Evolutionary conservation across 768 basidiomycete genomes (phyloP).

Genomic region (Chalciporus chontae): DNA sequence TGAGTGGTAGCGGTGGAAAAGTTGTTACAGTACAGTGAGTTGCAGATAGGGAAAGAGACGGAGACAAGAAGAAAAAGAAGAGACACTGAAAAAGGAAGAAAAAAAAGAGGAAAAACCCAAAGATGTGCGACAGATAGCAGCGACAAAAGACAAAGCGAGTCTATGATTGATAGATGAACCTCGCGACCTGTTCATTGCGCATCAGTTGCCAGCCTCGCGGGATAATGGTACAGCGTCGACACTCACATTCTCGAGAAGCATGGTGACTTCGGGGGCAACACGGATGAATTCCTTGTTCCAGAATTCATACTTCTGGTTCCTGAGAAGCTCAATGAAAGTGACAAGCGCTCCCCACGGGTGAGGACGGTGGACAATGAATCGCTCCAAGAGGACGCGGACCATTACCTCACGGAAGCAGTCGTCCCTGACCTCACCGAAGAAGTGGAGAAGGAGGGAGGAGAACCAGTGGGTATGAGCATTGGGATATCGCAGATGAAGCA

Average conservation of each 20-base stretch:
- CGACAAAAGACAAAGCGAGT: slow-evolving; percentile 56
- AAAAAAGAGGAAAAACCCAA: slow-evolving; percentile 43
- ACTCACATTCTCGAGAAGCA: slow-evolving; percentile 81
- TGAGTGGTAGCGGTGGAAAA: slow-evolving; percentile 39
- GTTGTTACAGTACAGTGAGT: slow-evolving; percentile 85
- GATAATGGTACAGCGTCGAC: slow-evolving; percentile 1
- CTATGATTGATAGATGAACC: slow-evolving; percentile 77
- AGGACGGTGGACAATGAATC: slow-evolving; percentile 90
- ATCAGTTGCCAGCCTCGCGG: background rate
- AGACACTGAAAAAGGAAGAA: slow-evolving; percentile 12
- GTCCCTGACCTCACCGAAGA: slow-evolving; percentile 77
- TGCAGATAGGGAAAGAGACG: slow-evolving; percentile 35
- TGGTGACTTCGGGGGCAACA: slow-evolving; percentile 80
- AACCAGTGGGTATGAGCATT: slow-evolving; percentile 99
- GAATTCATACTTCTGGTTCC: slow-evolving; percentile 87
- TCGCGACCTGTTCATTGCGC: slow-evolving; percentile 54
- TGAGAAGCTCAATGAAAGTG: slow-evolving; percentile 90
- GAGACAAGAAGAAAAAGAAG: slow-evolving; percentile 9
- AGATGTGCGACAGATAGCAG: slow-evolving; percentile 80
- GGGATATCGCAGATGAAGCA: slow-evolving; percentile 93
- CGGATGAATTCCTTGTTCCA: slow-evolving; percentile 86
- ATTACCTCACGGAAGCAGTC: slow-evolving; percentile 78
- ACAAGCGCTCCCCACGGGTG: slow-evolving; percentile 96
- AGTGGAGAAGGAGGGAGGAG: slow-evolving; percentile 82
- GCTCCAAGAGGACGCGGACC: slow-evolving; percentile 88